Percentiles rank a stretch among this genome's conserved stretches.
Evolutionary conservation across 805 yeast species (phyloP).

Genomic region (Suhomyces tanzawaensis): DNA sequence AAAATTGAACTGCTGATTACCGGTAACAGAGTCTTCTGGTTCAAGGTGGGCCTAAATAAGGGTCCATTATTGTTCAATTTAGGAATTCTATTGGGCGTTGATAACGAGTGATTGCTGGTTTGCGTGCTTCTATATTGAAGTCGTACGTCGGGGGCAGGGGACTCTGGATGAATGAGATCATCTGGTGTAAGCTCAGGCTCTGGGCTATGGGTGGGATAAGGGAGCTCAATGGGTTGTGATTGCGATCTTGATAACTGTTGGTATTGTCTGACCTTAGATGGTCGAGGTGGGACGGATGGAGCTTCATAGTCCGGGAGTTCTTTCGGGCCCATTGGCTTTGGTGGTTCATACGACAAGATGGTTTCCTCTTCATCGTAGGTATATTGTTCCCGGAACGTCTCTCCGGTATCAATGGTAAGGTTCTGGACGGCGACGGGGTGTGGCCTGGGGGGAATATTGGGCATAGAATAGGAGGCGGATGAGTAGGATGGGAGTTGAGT

Average conservation of each 20-base stretch:
- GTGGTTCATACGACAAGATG: constrained; percentile 26
- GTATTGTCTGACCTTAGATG: constrained; percentile 8
- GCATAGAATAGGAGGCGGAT: not conserved
- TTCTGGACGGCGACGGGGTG: not conserved
- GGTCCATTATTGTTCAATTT: constrained; percentile 1
- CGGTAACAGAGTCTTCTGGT: constrained; percentile 1
- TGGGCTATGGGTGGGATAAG: constrained; percentile 3
- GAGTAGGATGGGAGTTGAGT: not conserved
- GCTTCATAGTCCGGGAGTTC: constrained; percentile 33
- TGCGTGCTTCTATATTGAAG: not conserved
- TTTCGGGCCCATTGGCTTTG: constrained; percentile 42
- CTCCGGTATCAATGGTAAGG: not conserved
- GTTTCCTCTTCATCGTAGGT: constrained; percentile 18
- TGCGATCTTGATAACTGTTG: constrained; percentile 11
- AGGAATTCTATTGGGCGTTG: constrained; percentile 14
- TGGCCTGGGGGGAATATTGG: constrained; percentile 5
- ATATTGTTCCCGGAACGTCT: not conserved
- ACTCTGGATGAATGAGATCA: not conserved
- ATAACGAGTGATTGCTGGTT: constrained; percentile 5
- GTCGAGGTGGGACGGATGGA: not conserved
- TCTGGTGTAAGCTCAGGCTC: not conserved
- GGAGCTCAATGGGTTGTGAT: constrained; percentile 5
- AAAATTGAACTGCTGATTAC: not conserved
- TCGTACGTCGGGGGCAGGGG: not conserved
- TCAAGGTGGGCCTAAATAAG: not conserved